Evolutionary conservation across 345 rosid species (phyloP), one percentile per base, ranked within the genome.

Genomic region (Sisymbrium altissimum): DNA sequence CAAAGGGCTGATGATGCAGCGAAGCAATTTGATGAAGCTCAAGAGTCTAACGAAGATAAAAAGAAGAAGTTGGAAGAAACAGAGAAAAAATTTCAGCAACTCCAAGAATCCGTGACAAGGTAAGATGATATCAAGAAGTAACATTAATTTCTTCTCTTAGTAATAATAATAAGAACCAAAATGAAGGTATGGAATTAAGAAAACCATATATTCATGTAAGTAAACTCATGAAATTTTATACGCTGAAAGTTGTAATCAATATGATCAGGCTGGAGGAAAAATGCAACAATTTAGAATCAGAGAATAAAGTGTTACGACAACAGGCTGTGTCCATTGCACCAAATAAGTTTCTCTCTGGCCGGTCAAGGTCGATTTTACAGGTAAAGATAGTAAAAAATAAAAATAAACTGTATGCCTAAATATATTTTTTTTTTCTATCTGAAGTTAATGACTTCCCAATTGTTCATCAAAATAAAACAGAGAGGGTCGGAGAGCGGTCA

Each of bases 241-340:
- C 41, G 29, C 30, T 50, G 55, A 50, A 10, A 11, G 14, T 23
- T 11, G 32, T 1, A 57, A 25, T 66, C 46, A 13, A 64, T 2
- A 12, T 77, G 78, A 70, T 67, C 73, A 92, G 98, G 82, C 75
- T 86, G 68, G 98, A 92, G 75, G 98, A 90, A 83, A 92, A 87
- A 82, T 82, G 89, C 40, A 59, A 82, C 40, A 92, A 92, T 67
- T 68, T 88, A 63, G 96, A 88, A 79, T 92, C 98, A 36, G 96
- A 90, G 79, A 90, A 89, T 76, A 83, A 87, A 86, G 98, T 92
- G n/a, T 84, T 92, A 45, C 78, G 96, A 40, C 98, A 92, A 77
- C 98, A 92, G 77, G 96, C 95, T 50, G 91, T 92, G 63, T 87
- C 96, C 29, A 84, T 92, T 85, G 86, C 98, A 61, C 92, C 98